Evolutionary conservation across 2,329 filamentous ascomycete genomes (phyloP).

Genomic region (Aureobasidium subglaciale): DNA sequence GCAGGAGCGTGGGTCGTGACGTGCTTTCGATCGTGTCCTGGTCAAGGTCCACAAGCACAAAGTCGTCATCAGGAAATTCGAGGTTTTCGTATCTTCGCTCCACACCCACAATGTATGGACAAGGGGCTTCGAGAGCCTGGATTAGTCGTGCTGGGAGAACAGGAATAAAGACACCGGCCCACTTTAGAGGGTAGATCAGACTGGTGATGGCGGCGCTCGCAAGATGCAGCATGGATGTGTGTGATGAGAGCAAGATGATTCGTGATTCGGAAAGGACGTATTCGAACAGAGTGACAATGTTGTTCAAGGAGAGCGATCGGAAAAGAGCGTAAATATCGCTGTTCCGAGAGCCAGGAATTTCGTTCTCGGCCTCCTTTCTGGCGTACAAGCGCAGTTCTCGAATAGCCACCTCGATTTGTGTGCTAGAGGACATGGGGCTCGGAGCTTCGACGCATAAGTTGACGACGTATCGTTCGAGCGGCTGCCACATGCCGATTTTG

Average conservation of each 20-base stretch:
- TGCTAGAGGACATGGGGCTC: slow-evolving; percentile 85
- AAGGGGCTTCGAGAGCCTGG: slow-evolving; percentile 87
- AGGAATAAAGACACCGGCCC: slow-evolving; percentile 91
- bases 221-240: slow-evolving; percentile 92
- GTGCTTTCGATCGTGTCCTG: slow-evolving; percentile 85
- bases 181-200: slow-evolving; percentile 82
- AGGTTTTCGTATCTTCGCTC: slow-evolving; percentile 84
- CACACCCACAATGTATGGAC: slow-evolving; percentile 94
- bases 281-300: slow-evolving; percentile 88
- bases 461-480: slow-evolving; percentile 90
- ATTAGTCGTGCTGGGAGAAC: slow-evolving; percentile 80
- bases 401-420: slow-evolving; percentile 86
- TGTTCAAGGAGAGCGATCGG: slow-evolving; percentile 79
- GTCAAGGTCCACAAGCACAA: slow-evolving; percentile 89
- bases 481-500: slow-evolving; percentile 89
- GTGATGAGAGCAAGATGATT: slow-evolving; percentile 91
- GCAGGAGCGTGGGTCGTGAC: slow-evolving; percentile 66
- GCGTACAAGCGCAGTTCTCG: slow-evolving; percentile 88
- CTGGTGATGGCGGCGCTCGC: slow-evolving; percentile 81
- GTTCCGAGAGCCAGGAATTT: slow-evolving; percentile 84
- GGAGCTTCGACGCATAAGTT: slow-evolving; percentile 94
- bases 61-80: slow-evolving; percentile 88
- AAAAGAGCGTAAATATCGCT: slow-evolving; percentile 92
- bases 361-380: slow-evolving; percentile 85
- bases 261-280: slow-evolving; percentile 88